Base-by-base conservation (phyloP, 73 alveolate species). In the Paramecium biaurelia region DNA sequence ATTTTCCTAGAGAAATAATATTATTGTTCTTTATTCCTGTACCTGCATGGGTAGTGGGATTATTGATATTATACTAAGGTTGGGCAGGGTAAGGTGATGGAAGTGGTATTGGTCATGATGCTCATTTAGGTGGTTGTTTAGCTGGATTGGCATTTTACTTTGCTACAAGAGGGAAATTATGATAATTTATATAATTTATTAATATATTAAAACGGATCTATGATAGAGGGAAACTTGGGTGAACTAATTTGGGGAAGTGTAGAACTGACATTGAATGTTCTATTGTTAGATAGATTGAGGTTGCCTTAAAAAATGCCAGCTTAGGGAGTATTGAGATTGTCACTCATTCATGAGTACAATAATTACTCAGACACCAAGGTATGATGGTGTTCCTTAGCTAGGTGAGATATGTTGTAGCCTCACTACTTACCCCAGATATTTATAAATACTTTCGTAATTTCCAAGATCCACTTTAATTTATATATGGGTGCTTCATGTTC, bases 1-100 rank as follows among this genome's bases (percentile, higher is more conserved):
- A 79, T 47, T 79, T 79, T 45, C 90, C 90, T 1, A 41, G 90
- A 24, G 90, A 79, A 24, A 79, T 79, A 12, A 79, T 79, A 8
- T 9, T 79, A 30, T 34, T 79, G 21, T 79, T 79, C 56, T 23
- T 79, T 30, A 30, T 79, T 12, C 90, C 90, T 5, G 76, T 79
- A 20, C 90, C 90, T 43, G 90, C 90, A 23, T 79, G 90, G 90
- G 24, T 79, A 14, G 90, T 79, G 20, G 90, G 90, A 79, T 79
- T 79, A 12, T 20, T 79, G 7, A 41, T 79, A 7, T 20, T 79
- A 11, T 79, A 45, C 8, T 45, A 41, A 79, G 42, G 76, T 12
- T 79, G 74, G 70, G 23, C 87, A 21, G 59, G 74, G 11, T 45
- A 38, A 79, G 90, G 70, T 38, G 42, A 45, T 24, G 74, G 74